Base-by-base conservation (phyloP, 73 alveolate species). In the Uronychia setigera region DNA sequence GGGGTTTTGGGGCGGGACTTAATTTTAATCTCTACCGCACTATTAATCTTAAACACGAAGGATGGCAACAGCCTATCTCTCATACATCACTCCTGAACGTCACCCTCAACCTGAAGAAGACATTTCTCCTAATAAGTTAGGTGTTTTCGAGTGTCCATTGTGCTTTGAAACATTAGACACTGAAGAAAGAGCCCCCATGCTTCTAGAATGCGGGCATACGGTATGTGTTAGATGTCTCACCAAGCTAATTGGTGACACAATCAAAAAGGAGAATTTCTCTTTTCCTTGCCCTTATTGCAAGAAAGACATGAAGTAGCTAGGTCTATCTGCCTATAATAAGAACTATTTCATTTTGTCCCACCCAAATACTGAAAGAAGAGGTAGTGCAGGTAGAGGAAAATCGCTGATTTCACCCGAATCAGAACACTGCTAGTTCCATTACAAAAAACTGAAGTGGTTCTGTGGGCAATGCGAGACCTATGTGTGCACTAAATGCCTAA, bases 401-500 rank as follows among this genome's bases (percentile, higher is more conserved):
- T 46, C 67, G 19, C n/a, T 46, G 67, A 46, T 46, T 19, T 46
- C 67, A 5, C 67, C 67, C 19, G 67, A 46, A 11, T 19, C 67
- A 19, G 67, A 46, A 19, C 67, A 46, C 19, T 46, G 67, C 67
- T 11, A 46, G 67, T 46, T 11, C 19, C 67, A 46, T 46, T 46
- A 46, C 67, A 46, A 46, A 19, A 46, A 46, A 46, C 67, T 46
- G 19, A 46, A 46, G 67, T 46, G 67, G 67, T 19, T 11, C 19
- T 46, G 67, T 46, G 67, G 67, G 67, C n/a, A 46, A 46, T 46
- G 67, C 67, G 67, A 46, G n/a, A 46, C 19, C n/a, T 46, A 46
- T 46, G 67, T 46, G n/a, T 46, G 67, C 67, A 46, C 67, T 46
- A 46, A 46, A 11, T 46, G 67, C 67, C 19, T 46, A 46, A 46